Base-by-base conservation (phyloP, 257 asterid species). In the Solanum rostratum region DNA sequence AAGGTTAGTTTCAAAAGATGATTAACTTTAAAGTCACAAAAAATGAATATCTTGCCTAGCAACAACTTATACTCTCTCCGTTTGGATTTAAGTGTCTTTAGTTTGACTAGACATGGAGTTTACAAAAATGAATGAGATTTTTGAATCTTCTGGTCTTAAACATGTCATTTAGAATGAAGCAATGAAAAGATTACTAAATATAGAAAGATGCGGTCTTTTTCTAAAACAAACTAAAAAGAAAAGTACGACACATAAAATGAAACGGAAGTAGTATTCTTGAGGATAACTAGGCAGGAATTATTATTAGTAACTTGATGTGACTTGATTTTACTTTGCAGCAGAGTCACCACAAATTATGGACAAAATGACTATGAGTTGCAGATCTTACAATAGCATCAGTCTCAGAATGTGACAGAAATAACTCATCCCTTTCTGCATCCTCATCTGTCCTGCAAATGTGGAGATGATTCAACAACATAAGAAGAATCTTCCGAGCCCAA, bases 341-440 rank as follows among this genome's bases (percentile, higher is more conserved):
- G 27, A 46, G 12, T 66, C 20, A 1, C 50, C 33, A 4, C 41
- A 39, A 2, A 15, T 18, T 18, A 19, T 8, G 41, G 29, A 53
- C 46, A 62, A 52, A 30, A 52, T 57, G 55, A 71, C 33, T 3
- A 70, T 41, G 84, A 29, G 22, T 3, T 71, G 59, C 62, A 43
- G 81, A 65, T 45, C 86, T 80, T 82, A 83, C 86, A 83, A 62
- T 69, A 46, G 71, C 85, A 76, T 65, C 55, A 45, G 57, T 49
- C 7, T 81, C n/a, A 18, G 84, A 37, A 66, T 22, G 83, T 15
- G 79, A 37, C 39, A 85, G 83, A 87, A 87, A 85, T 79, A 87
- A 79, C 65, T 85, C 85, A 62, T 87, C 85, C 54, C 80, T 85
- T 79, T 87, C 83, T 27, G 86, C 80, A 66, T 85, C 90, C 68